Percentiles rank a stretch among this genome's conserved stretches.
Conservation (phyloP, 1,139 yeast species). For the Geotrichum macrosporum region DNA sequence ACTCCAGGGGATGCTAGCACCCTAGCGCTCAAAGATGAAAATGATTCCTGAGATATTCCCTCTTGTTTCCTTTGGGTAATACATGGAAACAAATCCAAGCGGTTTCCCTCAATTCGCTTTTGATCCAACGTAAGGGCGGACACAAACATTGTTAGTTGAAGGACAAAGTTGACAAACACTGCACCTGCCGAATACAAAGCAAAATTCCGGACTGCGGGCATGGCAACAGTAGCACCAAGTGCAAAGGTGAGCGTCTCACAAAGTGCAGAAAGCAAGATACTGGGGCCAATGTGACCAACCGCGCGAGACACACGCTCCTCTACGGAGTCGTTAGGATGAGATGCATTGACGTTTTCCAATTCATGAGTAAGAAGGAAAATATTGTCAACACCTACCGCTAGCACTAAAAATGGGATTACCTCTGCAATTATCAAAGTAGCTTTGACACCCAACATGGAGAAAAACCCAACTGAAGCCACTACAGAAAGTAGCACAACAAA, state of each 20-base stretch:
- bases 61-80: constrained; percentile 24
- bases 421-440: constrained; percentile 92
- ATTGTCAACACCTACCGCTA: constrained; percentile 94
- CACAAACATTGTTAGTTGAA: constrained; percentile 79
- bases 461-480: constrained; percentile 72
- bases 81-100: constrained; percentile 53
- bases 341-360: constrained; percentile 51
- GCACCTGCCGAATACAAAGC: constrained; percentile 90
- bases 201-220: constrained; percentile 95
- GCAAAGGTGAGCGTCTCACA: constrained; percentile 75
- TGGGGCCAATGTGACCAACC: constrained; percentile 76
- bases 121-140: constrained; percentile 70
- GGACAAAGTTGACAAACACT: constrained; percentile 63
- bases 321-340: constrained; percentile 45
- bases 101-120: constrained; percentile 51
- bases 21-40: constrained; percentile 28
- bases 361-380: constrained; percentile 83
- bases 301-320: constrained; percentile 59
- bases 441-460: constrained; percentile 67
- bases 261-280: constrained; percentile 70
- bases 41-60: constrained; percentile 24
- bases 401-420: constrained; percentile 88
- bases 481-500: constrained; percentile 76
- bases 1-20: constrained; percentile 31
- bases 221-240: constrained; percentile 72